Base-by-base conservation (phyloP, 2,329 filamentous ascomycete species). In the Westerdykella ornata region DNA sequence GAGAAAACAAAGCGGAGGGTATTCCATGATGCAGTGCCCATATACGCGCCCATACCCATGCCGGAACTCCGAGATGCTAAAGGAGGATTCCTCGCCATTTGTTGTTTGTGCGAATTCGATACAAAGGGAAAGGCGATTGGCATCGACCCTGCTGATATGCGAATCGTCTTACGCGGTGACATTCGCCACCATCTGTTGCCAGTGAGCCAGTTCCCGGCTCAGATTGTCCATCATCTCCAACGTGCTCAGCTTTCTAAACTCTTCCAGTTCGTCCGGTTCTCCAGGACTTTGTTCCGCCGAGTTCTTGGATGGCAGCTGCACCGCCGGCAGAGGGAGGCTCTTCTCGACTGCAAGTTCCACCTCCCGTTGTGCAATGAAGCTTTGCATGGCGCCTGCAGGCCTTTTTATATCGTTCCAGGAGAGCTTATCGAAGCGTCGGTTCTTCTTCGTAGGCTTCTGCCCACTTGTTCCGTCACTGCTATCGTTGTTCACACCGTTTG, bases 161-260 rank as follows among this genome's bases (percentile, higher is more conserved):
- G 37, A 32, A 8, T 5, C 8, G 28, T 15, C 29, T n/a, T 43
- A 64, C 40, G 62, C 60, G 5, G 47, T 59, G 32, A 54, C 49
- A 17, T 59, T 52, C 1, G 48, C 45, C 15, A 66, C 53, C 58
- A 63, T 61, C 35, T 84, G 82, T 68, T 94, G 87, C 87, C 87
- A 94, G 57, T 85, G 84, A 51, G 90, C 78, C 56, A 94, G 75
- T 61, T 88, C 81, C 47, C 84, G 76, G 46, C 84, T 89, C 62
- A 94, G 67, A 53, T 81, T 76, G 62, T 94, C 88, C 86, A 94
- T 94, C 86, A 94, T 94, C 67, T 94, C 86, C 49, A 86, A 73
- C 52, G 84, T 88, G 43, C 73, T 85, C 49, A 95, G 71, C 7
- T 84, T 77, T 52, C 82, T 85, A 64, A 94, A 94, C 16, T 46